Conservation (phyloP, 148 eudicot species). For the Camellia granthamiana region DNA sequence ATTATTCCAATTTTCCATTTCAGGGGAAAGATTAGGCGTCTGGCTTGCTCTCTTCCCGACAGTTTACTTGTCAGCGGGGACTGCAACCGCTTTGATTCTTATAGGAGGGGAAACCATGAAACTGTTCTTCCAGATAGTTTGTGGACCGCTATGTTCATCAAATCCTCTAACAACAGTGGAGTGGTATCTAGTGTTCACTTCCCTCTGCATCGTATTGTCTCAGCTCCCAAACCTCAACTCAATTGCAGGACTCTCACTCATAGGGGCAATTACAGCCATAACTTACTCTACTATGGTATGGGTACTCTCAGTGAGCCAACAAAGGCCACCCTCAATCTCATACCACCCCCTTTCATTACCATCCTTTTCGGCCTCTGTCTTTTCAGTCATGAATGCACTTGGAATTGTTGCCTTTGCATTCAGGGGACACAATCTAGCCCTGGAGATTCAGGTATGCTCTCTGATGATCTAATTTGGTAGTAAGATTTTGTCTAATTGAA, state of each 20-base stretch:
- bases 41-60: slow-evolving; percentile 99
- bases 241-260: slow-evolving; percentile 91
- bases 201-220: slow-evolving; percentile 81
- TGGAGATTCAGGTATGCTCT: slow-evolving; percentile 85
- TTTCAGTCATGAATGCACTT: slow-evolving; percentile 81
- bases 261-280: slow-evolving; percentile 96
- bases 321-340: slow-evolving; percentile 67
- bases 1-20: not conserved
- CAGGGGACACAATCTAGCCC: slow-evolving; percentile 84
- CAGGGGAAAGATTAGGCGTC: slow-evolving; percentile 82
- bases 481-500: not conserved
- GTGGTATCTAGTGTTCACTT: slow-evolving; percentile 98
- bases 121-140: slow-evolving; percentile 81
- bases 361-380: slow-evolving; percentile 59
- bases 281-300: slow-evolving; percentile 92
- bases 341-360: slow-evolving; percentile 73
- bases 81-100: slow-evolving; percentile 88
- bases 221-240: slow-evolving; percentile 97
- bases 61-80: slow-evolving; percentile 91
- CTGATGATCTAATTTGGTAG: not conserved
- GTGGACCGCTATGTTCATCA: slow-evolving; percentile 88
- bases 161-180: slow-evolving; percentile 97
- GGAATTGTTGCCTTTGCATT: slow-evolving; percentile 97
- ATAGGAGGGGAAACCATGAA: slow-evolving; percentile 98
- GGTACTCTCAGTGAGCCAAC: slow-evolving; percentile 88